These are phyloP conservation scores for Abelmoschus esculentus DNA, from an alignment of 345 rosid species.

Conservation along the genomic window DNA sequence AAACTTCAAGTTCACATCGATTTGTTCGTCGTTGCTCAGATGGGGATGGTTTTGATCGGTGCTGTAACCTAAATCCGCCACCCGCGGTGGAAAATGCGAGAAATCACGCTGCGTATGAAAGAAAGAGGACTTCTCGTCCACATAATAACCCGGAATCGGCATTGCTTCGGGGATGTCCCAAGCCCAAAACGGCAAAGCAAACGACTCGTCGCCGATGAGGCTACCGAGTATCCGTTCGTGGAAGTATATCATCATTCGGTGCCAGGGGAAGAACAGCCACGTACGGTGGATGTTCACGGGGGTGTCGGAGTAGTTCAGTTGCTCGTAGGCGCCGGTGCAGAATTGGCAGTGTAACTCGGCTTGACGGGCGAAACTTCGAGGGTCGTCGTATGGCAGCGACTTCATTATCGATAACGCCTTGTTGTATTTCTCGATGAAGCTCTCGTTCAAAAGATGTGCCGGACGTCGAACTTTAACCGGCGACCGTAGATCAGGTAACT, in stretches of 20 bases:
- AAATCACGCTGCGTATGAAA: conserved; percentile 5
- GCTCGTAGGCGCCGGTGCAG: conserved; percentile 14
- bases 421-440: conserved; percentile 13
- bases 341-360: conserved; percentile 13
- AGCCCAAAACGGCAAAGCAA: conserved; percentile 16
- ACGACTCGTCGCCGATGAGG: conserved; percentile 11
- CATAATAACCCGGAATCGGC: conserved; percentile 1
- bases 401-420: conserved; percentile 18
- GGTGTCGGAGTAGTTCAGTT: neutral
- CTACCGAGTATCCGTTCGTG: conserved; percentile 16
- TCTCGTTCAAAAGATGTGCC: neutral
- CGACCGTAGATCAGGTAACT: neutral
- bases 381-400: conserved; percentile 15
- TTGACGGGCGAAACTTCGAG: conserved; percentile 13
- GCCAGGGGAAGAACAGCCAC: conserved; percentile 16
- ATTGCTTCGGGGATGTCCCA: conserved; percentile 18
- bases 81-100: conserved; percentile 3
- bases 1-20: neutral
- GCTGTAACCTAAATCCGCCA: neutral
- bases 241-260: conserved; percentile 13
- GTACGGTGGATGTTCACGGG: conserved; percentile 4
- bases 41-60: neutral
- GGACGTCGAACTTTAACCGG: neutral
- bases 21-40: neutral
- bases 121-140: neutral